Percentiles rank a stretch among this genome's conserved stretches.
Evolutionary conservation across 73 alveolate genomes (phyloP).

Genomic region (Paramecium sexaurelia): DNA sequence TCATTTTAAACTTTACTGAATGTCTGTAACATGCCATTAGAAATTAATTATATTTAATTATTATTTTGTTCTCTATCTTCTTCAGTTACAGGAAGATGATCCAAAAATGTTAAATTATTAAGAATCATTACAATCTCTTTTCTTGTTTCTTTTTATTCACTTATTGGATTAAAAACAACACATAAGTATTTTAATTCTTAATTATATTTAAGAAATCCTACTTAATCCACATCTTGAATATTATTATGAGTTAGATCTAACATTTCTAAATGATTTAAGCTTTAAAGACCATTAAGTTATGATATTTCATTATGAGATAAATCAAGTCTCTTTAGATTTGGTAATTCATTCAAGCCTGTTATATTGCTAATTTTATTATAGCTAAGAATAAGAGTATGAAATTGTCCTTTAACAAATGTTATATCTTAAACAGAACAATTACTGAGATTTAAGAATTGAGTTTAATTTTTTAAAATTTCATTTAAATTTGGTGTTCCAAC

Average conservation of each 20-base stretch:
- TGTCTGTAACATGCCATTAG: constrained; percentile 29
- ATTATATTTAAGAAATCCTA: background rate
- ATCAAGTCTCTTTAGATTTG: constrained; percentile 83
- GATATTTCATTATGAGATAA: constrained; percentile 91
- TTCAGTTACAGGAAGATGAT: constrained; percentile 66
- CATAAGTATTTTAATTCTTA: constrained; percentile 58
- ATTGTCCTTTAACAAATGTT: constrained; percentile 13
- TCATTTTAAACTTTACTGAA: constrained; percentile 60
- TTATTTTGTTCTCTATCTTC: constrained; percentile 69
- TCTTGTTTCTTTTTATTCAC: constrained; percentile 73
- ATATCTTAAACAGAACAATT: constrained; percentile 33
- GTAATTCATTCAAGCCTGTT: constrained; percentile 81
- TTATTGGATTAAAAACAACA: constrained; percentile 80
- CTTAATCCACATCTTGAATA: constrained; percentile 82
- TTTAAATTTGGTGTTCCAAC: constrained; percentile 40
- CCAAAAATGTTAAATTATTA: constrained; percentile 66
- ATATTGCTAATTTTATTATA: constrained; percentile 86
- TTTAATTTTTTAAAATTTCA: constrained; percentile 49
- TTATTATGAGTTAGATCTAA: constrained; percentile 92
- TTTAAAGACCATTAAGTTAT: constrained; percentile 82
- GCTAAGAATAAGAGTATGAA: constrained; percentile 82
- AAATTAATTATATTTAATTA: constrained; percentile 16
- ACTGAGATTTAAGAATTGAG: constrained; percentile 3
- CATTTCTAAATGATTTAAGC: constrained; percentile 76
- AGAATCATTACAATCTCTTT: constrained; percentile 63